Evolutionary conservation across 768 basidiomycete species (phyloP).

Genomic region (Tylopilus vinaceipallidus): DNA sequence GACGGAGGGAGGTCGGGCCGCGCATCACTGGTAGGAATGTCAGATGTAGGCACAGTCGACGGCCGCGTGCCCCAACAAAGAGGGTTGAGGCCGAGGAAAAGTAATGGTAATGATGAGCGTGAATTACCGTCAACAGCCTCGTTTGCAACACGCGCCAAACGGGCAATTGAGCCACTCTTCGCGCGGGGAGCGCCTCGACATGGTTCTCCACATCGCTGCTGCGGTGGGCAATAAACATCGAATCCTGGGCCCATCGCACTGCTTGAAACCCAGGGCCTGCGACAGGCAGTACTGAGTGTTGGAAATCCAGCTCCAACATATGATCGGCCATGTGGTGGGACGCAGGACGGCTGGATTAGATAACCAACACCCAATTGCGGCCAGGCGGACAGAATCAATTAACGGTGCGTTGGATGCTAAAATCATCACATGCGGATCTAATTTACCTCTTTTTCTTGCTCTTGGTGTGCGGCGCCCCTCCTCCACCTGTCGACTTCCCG

Average conservation of each 20-base stretch:
- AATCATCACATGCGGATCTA: constrained; percentile 25
- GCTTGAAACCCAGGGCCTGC: constrained; percentile 1
- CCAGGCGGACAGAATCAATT: constrained; percentile 22
- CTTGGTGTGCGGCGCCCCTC: constrained; percentile 41
- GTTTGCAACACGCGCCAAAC: constrained; percentile 27
- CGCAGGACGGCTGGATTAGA: constrained; percentile 26
- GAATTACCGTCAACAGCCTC: constrained; percentile 30
- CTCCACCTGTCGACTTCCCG: constrained; percentile 38
- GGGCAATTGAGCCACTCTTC: constrained; percentile 18
- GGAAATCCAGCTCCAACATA: background rate
- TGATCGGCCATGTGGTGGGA: constrained; percentile 16
- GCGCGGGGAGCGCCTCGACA: constrained; percentile 1
- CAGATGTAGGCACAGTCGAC: constrained; percentile 6
- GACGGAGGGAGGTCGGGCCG: constrained; percentile 1
- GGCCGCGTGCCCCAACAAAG: constrained; percentile 20
- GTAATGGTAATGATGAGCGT: constrained; percentile 20
- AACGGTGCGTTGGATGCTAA: constrained; percentile 18
- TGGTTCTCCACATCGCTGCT: background rate
- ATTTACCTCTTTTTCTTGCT: constrained; percentile 69
- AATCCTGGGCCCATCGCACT: background rate
- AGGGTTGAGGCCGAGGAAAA: constrained; percentile 23
- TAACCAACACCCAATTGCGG: constrained; percentile 21
- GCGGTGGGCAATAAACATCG: background rate
- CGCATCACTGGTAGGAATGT: constrained; percentile 13
- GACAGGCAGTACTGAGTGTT: background rate